Evolutionary conservation across 2,329 filamentous ascomycete genomes (phyloP).

Genomic region (Fusarium guadeloupense): DNA sequence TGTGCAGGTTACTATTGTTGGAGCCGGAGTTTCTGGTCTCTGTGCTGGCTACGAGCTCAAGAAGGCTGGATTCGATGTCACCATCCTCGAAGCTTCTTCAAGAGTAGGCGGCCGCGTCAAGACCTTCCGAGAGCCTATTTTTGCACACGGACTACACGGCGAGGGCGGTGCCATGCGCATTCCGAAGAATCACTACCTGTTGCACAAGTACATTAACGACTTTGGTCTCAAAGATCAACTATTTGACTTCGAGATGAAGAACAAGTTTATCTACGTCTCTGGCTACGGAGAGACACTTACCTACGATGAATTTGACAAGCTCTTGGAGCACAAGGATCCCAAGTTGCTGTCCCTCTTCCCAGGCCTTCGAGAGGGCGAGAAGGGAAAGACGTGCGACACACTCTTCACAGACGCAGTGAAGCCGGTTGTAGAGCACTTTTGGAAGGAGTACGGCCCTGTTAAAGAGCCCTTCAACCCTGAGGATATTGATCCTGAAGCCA

Average conservation of each 20-base stretch:
- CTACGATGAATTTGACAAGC: not conserved
- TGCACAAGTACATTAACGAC: not conserved
- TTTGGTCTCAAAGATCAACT: not conserved
- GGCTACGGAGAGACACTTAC: not conserved
- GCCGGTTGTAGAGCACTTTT: not conserved
- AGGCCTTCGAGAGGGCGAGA: not conserved
- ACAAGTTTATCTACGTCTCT: not conserved
- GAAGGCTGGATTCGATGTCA: not conserved
- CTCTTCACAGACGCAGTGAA: not conserved
- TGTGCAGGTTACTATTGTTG: not conserved
- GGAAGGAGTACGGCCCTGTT: not conserved
- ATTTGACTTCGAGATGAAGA: conserved; percentile 1
- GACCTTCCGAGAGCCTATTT: not conserved
- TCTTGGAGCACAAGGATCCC: fast-evolving
- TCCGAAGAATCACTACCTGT: not conserved
- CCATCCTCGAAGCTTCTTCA: not conserved
- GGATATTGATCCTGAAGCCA: not conserved
- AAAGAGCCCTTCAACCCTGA: not conserved
- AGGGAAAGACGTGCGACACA: not conserved
- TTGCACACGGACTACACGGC: not conserved
- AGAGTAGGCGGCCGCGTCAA: not conserved
- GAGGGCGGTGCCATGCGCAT: not conserved
- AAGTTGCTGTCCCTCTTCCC: not conserved
- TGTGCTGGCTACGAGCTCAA: not conserved
- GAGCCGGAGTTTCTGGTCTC: not conserved